phyloP scores from a whole-genome alignment of 257 asterid species.

The Coffea canephora region DNA sequence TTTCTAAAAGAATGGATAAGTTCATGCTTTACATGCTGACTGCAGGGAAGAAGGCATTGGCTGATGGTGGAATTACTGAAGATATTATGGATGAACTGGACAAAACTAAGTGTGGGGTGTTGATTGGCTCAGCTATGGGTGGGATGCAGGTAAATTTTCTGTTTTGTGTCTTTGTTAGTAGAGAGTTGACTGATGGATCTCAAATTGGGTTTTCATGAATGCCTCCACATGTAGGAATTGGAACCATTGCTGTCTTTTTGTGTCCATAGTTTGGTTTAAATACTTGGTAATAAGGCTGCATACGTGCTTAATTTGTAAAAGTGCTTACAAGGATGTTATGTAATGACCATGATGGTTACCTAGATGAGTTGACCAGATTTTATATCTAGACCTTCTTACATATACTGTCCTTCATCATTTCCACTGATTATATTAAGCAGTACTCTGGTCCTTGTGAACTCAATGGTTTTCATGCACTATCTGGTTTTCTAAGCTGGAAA shows the following conservation, averaged over 20 bases:
- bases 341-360: not conserved
- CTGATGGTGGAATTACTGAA: slow-evolving; percentile 79
- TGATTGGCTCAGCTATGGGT: slow-evolving; percentile 96
- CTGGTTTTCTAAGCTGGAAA: not conserved
- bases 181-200: slow-evolving; percentile 7
- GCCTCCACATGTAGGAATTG: not conserved
- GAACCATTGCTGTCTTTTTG: not conserved
- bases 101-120: slow-evolving; percentile 80
- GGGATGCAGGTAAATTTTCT: slow-evolving; percentile 76
- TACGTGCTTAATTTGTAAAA: not conserved
- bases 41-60: slow-evolving; percentile 93
- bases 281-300: not conserved
- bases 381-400: not conserved
- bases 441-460: not conserved
- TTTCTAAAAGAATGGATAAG: slow-evolving; percentile 86
- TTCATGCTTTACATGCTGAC: slow-evolving; percentile 98
- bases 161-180: not conserved
- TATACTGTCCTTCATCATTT: not conserved
- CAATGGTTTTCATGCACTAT: not conserved
- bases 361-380: not conserved
- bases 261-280: not conserved
- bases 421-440: not conserved
- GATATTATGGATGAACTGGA: slow-evolving; percentile 65
- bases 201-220: not conserved
- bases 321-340: not conserved